Evolutionary conservation across 371 early-diverging fungal genomes (phyloP), one percentile per base, ranked within the genome.

Genomic region (Mortierella sp.): DNA sequence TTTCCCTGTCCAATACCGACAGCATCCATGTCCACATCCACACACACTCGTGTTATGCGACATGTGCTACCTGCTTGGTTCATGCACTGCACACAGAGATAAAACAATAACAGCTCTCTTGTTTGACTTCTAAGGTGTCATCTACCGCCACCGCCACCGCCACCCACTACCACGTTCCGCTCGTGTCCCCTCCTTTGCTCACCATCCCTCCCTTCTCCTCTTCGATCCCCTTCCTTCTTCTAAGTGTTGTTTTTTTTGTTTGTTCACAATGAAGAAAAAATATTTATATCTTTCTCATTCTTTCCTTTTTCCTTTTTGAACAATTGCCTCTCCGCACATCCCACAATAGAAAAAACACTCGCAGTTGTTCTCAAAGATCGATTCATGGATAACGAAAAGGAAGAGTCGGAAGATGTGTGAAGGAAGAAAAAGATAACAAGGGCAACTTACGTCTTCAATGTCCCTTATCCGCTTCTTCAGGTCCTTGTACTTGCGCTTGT

Each of bases 381-480:
- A 24, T 67, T 19, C 28, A 31, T 5, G 61, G 19, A 50, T 19
- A 61, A 61, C 37, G 19, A 34, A 61, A n/a, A n/a, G 54, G 2
- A 37, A 8, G 37, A 34, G 31, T 34, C 64, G 13, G 31, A 61
- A 34, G 31, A 34, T 19, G 19, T 21, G 5, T 0, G 5, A 24
- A 24, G 37, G 14, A 46, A 67, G n/a, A 54, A 48, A 76, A 61
- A 54, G n/a, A 51, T 26, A 76, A 48, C 55, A 57, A 69, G 37
- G 28, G 16, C 9, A 53, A 61, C 74, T 78, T 90, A 93, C 93
- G 73, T 90, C 90, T 89, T 93, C 93, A 80, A 91, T 92, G 64
- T 89, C 89, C 53, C 90, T 88, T 75, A 89, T 91, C 78, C 91
- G 89, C 77, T 89, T 91, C 79, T 91, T 93, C 24, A 93, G 89